Evolutionary conservation across 306 rosid genomes (phyloP), one percentile per base, ranked within the genome.

Genomic region (Echinosophora koreensis): DNA sequence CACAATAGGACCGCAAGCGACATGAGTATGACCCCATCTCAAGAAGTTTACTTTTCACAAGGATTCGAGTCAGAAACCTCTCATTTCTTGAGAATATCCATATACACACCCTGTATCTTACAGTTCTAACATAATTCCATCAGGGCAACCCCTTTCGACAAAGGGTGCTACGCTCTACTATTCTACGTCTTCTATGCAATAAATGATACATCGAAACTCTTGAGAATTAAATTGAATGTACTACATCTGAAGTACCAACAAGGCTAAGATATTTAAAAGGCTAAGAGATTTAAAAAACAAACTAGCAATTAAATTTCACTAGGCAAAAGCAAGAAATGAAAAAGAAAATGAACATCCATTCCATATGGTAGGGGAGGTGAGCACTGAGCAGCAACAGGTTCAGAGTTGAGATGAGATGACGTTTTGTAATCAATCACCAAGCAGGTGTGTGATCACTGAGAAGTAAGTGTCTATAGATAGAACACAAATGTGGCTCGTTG

Each of bases 401-500:
- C 77, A 52, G 54, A 15, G 42, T 9, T 14, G 49, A 41, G 15
- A 38, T 34, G 27, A 22, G 14, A 12, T 30, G 8, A 42, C 22
- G 32, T 2, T 0, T 52, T 7, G 9, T 5, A 15, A 8, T 5
- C 16, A 16, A 50, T 22, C 52, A 47, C 15, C 6, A 41, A 12
- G 54, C 58, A 64, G 70, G 34, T 12, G 11, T 6, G 49, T 16
- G 28, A 52, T 27, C 8, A 4, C 39, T 35, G 39, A 35, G 6
- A 22, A 22, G 22, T 22, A 35, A 35, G 39, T 35, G 39, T 6
- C 39, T 35, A 35, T 35, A 39, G 8, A 28, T 3, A 38, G 77
- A 62, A 69, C 69, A 61, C 80, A 75, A 54, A 59, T 57, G 75
- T 56, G 86, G 82, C 65, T 82, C 74, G 62, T 70, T 71, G 75